phyloP scores from a whole-genome alignment of 306 rosid species.

The Datisca glomerata region DNA sequence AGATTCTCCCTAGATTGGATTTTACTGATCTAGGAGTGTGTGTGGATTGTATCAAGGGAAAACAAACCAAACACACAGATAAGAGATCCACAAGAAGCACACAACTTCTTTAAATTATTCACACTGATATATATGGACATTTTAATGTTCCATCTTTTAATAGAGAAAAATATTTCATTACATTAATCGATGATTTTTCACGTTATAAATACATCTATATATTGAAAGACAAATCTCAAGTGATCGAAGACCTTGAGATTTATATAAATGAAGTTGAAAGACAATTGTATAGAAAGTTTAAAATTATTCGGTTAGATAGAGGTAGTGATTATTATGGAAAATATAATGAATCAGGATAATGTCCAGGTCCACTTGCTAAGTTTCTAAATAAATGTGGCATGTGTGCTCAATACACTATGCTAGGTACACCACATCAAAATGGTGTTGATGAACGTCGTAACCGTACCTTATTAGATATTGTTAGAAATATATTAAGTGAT shows the following conservation, averaged over 20 bases:
- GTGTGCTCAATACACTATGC: background rate
- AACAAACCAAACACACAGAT: background rate
- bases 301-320: no score
- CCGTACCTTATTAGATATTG: background rate
- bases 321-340: background rate
- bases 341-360: background rate
- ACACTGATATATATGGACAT: background rate
- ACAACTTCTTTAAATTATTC: background rate
- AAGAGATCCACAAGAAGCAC: background rate
- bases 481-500: background rate
- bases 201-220: background rate
- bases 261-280: background rate
- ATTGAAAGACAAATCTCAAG: background rate
- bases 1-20: background rate
- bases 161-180: no score
- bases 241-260: background rate
- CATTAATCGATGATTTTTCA: background rate
- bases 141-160: background rate
- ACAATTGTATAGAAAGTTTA: background rate
- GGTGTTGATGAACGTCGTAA: background rate
- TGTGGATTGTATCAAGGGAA: background rate
- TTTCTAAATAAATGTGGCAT: background rate
- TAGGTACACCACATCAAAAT: background rate
- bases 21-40: background rate
- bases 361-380: background rate